These are phyloP conservation scores for Escallonia herrerae DNA, from an alignment of 129 eudicot species.

Conservation along the genomic window DNA sequence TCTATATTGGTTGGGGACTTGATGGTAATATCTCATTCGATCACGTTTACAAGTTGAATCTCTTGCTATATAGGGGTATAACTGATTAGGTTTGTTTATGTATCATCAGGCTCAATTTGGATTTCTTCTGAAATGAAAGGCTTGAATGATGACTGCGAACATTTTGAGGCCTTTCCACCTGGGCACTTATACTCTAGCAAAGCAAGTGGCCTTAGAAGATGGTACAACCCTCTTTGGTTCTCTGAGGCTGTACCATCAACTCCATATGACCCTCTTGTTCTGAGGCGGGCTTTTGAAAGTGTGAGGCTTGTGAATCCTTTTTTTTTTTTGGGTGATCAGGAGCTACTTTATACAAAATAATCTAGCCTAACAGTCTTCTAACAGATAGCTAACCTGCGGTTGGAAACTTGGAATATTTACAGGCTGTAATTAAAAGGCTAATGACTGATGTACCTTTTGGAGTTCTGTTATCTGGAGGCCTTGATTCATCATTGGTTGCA, in stretches of 20 bases:
- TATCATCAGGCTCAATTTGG: constrained; percentile 68
- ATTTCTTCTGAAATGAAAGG: constrained; percentile 86
- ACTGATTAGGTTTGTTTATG: not conserved
- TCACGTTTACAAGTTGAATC: not conserved
- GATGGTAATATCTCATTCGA: constrained; percentile 41
- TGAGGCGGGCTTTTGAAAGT: constrained; percentile 72
- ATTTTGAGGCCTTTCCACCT: constrained; percentile 84
- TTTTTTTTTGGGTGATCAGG: not conserved
- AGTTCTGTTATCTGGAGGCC: constrained; percentile 85
- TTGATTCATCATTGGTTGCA: constrained; percentile 85
- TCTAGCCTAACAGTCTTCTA: not conserved
- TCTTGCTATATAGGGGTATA: not conserved
- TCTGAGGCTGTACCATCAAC: constrained; percentile 69
- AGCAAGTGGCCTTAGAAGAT: constrained; percentile 46
- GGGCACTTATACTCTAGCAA: constrained; percentile 90
- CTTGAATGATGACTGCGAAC: constrained; percentile 80
- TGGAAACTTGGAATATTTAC: not conserved
- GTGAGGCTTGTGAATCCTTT: constrained; percentile 34
- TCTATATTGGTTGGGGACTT: constrained; percentile 92
- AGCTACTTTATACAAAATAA: not conserved
- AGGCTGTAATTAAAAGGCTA: constrained; percentile 40
- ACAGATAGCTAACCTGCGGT: not conserved
- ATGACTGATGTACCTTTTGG: constrained; percentile 99
- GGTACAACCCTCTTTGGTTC: constrained; percentile 97
- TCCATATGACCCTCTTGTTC: constrained; percentile 73